Conservation (phyloP, 345 rosid genomes). For the Microthlaspi erraticum region DNA sequence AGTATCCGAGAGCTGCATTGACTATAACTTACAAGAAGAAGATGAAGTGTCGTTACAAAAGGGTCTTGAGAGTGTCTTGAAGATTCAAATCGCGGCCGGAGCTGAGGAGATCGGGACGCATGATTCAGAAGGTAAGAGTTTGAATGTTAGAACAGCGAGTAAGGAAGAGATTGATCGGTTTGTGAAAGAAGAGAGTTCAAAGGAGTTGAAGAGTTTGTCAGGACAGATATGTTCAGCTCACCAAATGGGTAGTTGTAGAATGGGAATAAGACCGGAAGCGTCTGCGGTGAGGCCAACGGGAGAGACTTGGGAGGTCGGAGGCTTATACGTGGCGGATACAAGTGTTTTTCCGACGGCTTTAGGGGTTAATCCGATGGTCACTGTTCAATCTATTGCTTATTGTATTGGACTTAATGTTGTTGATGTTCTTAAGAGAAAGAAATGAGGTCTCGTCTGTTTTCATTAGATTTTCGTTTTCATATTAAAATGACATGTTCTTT, state of each 20-base stretch:
- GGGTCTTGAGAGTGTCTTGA: conserved; percentile 65
- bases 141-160: conserved; percentile 57
- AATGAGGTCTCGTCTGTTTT: background rate
- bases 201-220: conserved; percentile 51
- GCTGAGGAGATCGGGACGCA: conserved; percentile 89
- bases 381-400: conserved; percentile 80
- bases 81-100: conserved; percentile 74
- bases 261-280: conserved; percentile 63
- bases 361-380: conserved; percentile 90
- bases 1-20: conserved; percentile 48
- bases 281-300: conserved; percentile 77
- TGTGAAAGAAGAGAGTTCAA: conserved; percentile 69
- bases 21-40: conserved; percentile 50
- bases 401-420: conserved; percentile 72
- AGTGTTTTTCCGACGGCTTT: conserved; percentile 89
- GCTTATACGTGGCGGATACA: conserved; percentile 74
- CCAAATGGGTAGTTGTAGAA: conserved; percentile 92
- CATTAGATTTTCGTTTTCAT: background rate
- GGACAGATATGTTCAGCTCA: conserved; percentile 75
- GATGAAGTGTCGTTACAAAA: conserved; percentile 64
- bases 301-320: conserved; percentile 84
- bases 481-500: too few species aligned
- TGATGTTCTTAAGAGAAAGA: conserved; percentile 52
- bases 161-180: conserved; percentile 54
- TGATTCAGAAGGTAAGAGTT: conserved; percentile 52